Evolutionary conservation across 1,139 yeast genomes (phyloP).

Genomic region (Geotrichum reessii): DNA sequence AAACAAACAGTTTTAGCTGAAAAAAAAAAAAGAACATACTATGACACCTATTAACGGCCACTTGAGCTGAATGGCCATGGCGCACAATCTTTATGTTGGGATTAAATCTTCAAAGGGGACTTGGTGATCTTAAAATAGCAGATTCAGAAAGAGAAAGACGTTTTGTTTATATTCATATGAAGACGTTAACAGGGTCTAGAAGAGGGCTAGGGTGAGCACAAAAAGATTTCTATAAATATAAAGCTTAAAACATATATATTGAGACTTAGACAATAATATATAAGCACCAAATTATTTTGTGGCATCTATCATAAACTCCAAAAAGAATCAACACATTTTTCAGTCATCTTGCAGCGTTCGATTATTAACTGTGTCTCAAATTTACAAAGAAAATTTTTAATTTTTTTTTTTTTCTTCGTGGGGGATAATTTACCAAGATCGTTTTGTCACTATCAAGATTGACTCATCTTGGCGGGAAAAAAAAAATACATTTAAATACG

Average conservation of each 20-base stretch:
- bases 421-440: not conserved
- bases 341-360: not conserved
- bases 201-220: not conserved
- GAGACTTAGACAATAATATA: too few species aligned
- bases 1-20: not conserved
- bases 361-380: not conserved
- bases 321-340: not conserved
- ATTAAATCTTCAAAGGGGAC: not conserved
- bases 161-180: not conserved
- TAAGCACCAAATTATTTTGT: too few species aligned
- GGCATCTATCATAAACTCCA: not conserved
- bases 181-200: conserved; percentile 1
- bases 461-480: conserved; percentile 12
- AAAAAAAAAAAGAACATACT: conserved; percentile 18
- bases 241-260: not conserved
- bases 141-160: not conserved
- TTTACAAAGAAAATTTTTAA: too few species aligned
- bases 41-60: conserved; percentile 32
- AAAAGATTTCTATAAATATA: not conserved
- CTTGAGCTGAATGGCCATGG: conserved; percentile 28
- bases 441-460: not conserved
- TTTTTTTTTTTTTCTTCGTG: not conserved
- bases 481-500: not conserved
- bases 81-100: not conserved
- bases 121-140: not conserved